Conservation (phyloP, 164 flowering plant genomes). For the Cinnamomum chago region DNA sequence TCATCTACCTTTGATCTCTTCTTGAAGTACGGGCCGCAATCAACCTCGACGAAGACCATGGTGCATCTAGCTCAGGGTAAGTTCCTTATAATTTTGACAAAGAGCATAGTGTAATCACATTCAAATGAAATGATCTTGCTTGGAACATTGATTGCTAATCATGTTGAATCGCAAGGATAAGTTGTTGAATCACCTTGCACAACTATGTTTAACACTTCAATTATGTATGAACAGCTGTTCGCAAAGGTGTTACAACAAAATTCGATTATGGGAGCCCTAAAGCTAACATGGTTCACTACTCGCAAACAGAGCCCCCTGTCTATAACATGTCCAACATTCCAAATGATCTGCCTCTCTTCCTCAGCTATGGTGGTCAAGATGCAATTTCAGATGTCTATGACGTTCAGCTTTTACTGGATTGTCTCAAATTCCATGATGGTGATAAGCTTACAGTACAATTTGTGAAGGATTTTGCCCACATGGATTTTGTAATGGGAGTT, state of each 20-base stretch:
- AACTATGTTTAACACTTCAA: no score
- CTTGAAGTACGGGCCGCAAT: constrained; percentile 56
- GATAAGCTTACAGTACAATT: constrained; percentile 51
- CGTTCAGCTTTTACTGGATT: constrained; percentile 41
- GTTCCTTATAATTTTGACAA: constrained; percentile 14
- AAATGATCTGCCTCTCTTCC: constrained; percentile 49
- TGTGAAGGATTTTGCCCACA: constrained; percentile 59
- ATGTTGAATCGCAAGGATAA: no score
- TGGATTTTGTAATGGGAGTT: constrained; percentile 62
- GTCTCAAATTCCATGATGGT: constrained; percentile 52
- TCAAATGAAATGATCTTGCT: no score
- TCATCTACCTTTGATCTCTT: constrained; percentile 51
- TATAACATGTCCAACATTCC: constrained; percentile 69
- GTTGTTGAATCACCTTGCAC: no score
- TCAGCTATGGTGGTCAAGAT: constrained; percentile 73
- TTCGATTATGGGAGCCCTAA: constrained; percentile 39
- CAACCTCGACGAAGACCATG: constrained; percentile 69
- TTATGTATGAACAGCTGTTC: constrained; percentile 37
- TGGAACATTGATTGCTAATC: no score
- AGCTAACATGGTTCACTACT: constrained; percentile 46
- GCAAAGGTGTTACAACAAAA: constrained; percentile 44
- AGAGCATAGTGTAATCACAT: no score
- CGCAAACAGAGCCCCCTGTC: constrained; percentile 40
- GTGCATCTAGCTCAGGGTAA: constrained; percentile 72
- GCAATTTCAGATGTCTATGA: constrained; percentile 54